Evolutionary conservation across 176 grass and related monocot species (phyloP).

Genomic region (Musa schizocarpa): DNA sequence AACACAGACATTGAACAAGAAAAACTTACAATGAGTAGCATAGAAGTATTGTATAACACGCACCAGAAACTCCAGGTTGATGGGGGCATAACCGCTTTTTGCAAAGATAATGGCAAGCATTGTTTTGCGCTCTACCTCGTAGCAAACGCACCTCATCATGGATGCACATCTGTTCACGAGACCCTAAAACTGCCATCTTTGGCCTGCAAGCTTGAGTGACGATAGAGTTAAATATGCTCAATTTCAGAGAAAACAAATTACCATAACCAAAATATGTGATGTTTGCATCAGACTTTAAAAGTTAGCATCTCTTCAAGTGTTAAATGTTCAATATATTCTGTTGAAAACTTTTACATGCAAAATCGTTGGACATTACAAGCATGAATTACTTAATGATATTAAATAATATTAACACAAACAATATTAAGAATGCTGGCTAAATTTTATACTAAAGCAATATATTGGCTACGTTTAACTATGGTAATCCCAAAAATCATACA

Average conservation of each 20-base stretch:
- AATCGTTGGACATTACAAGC: background rate
- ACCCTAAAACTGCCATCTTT: conserved; percentile 76
- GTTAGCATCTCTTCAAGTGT: background rate
- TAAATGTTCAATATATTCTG: background rate
- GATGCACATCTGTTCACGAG: conserved; percentile 97
- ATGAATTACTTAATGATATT: background rate
- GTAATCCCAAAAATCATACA: too few relatives aligned
- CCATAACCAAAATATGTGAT: too few relatives aligned
- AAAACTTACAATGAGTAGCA: background rate
- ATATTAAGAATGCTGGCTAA: too few relatives aligned
- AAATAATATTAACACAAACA: too few relatives aligned
- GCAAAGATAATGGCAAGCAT: conserved; percentile 75
- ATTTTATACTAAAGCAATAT: too few relatives aligned
- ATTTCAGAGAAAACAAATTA: background rate
- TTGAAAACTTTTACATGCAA: background rate
- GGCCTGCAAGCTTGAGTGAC: conserved; percentile 42
- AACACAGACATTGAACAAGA: background rate
- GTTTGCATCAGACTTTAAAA: too few relatives aligned
- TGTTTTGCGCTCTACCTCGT: conserved; percentile 68
- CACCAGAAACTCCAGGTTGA: conserved; percentile 56
- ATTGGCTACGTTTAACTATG: too few relatives aligned
- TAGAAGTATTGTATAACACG: background rate
- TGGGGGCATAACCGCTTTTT: conserved; percentile 67
- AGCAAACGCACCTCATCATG: conserved; percentile 61
- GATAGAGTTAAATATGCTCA: conserved; percentile 3